Evolutionary conservation across 1,284 basidiomycete genomes (phyloP), one percentile per base, ranked within the genome.

Genomic region (Trametes sp.): DNA sequence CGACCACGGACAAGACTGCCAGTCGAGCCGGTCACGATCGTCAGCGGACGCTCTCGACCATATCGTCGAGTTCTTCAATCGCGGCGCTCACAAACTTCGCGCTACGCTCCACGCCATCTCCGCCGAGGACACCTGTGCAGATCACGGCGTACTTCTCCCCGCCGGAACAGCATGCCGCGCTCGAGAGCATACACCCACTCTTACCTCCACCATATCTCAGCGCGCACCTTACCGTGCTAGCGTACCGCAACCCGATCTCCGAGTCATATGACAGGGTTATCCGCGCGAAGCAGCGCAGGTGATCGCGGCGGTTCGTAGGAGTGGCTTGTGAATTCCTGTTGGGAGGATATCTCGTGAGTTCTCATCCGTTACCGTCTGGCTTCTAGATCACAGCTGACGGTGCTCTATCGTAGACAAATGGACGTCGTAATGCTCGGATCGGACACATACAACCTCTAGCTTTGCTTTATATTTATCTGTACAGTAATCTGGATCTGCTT

Each of bases 251-350:
- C 57, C 88, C 90, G 23, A 77, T 92, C 54, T 80, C 83, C 68
- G 90, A 91, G 72, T 85, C 87, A 26, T 87, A 87, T 70, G 88
- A 90, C 61, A 82, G 89, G 56, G 86, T 91, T 41, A 79, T 83
- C 65, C 77, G 80, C 57, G 90, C 87, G 28, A 89, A 85, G 78
- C 71, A 73, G 64, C 69, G 69, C 56, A 65, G 66, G 57, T 67
- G 61, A 67, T 57, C 23, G 29, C 29, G n/a, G 24, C 38, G 44
- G 26, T 46, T 53, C 49, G 48, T 48, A 41, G 51, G 57, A 59
- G 46, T 55, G 45, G 35, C 31, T 24, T 35, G 21, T 35, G 48
- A 59, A n/a, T 50, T 21, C 44, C n/a, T 29, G 54, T 52, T 46
- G 57, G 48, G 50, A 26, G 56, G 33, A 42, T 35, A 58, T 33